Evolutionary conservation across 257 asterid genomes (phyloP).

Genomic region (Solanum gandarillasii): DNA sequence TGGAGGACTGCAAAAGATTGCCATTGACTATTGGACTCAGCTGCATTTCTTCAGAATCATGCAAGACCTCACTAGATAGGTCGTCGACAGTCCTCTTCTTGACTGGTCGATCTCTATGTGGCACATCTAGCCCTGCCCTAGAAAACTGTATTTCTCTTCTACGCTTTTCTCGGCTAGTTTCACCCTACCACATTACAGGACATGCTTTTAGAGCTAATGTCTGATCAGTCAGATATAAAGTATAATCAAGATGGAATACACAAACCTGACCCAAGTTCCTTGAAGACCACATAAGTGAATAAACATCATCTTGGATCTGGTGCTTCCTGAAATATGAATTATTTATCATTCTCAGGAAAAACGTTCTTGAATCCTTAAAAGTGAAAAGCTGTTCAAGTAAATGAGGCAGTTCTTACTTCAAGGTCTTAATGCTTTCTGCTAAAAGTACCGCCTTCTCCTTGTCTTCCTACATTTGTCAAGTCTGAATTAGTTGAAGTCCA

Average conservation of each 20-base stretch:
- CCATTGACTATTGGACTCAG: conserved; percentile 3
- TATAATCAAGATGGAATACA: background rate
- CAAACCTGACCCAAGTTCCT: conserved; percentile 83
- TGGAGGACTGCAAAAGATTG: conserved; percentile 7
- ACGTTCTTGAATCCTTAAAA: background rate
- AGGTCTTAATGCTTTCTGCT: conserved; percentile 53
- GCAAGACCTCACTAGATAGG: conserved; percentile 16
- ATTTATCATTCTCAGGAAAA: background rate
- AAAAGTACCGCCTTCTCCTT: conserved; percentile 58
- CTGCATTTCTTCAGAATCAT: conserved; percentile 6
- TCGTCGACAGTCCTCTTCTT: conserved; percentile 32
- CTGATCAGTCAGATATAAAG: background rate
- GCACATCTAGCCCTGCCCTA: conserved; percentile 57
- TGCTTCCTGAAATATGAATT: conserved; percentile 51
- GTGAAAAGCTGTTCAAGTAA: background rate
- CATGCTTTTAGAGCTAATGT: background rate
- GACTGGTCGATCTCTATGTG: conserved; percentile 27
- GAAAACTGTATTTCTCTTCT: conserved; percentile 63
- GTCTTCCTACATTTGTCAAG: conserved; percentile 54
- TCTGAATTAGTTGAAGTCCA: background rate
- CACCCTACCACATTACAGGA: conserved; percentile 35
- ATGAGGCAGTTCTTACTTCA: conserved; percentile 43
- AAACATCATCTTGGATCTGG: conserved; percentile 55
- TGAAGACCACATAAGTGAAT: conserved; percentile 87
- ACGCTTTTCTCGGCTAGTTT: conserved; percentile 74